These are phyloP conservation scores for Hansenula lynferdii DNA, from an alignment of 1,139 yeast species.

Conservation along the genomic window DNA sequence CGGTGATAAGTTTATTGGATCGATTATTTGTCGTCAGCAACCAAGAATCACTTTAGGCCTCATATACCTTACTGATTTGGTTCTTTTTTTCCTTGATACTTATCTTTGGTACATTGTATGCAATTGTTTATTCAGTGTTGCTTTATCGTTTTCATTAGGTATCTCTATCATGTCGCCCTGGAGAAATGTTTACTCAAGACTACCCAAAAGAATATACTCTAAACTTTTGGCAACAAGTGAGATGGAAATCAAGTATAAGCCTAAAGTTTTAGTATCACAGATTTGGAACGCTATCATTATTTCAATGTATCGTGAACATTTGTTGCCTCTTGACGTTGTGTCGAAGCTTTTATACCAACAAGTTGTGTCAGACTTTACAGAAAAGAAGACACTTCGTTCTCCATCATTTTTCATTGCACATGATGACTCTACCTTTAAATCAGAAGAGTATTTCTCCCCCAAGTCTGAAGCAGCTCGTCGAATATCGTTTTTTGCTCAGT, in stretches of 20 bases:
- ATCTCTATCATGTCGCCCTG: slow-evolving; percentile 84
- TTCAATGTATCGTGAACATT: slow-evolving; percentile 73
- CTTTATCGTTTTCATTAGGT: slow-evolving; percentile 66
- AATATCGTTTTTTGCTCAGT: slow-evolving; percentile 84
- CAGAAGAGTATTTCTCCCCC: slow-evolving; percentile 47
- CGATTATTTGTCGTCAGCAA: slow-evolving; percentile 52
- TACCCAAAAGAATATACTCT: slow-evolving; percentile 69
- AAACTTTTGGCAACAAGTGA: slow-evolving; percentile 53
- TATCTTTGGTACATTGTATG: slow-evolving; percentile 86
- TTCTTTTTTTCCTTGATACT: slow-evolving; percentile 77
- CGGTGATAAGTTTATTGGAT: slow-evolving; percentile 52
- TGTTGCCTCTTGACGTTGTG: slow-evolving; percentile 69
- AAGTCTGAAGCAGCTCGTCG: slow-evolving; percentile 84
- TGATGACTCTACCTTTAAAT: slow-evolving; percentile 69
- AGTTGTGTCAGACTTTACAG: slow-evolving; percentile 32
- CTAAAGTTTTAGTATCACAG: slow-evolving; percentile 53
- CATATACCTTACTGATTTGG: slow-evolving; percentile 61
- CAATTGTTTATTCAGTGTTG: slow-evolving; percentile 69
- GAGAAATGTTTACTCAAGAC: slow-evolving; percentile 70
- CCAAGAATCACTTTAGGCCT: slow-evolving; percentile 51
- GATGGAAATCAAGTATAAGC: slow-evolving; percentile 43
- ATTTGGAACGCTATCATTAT: slow-evolving; percentile 79
- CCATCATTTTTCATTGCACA: slow-evolving; percentile 72
- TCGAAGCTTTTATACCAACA: slow-evolving; percentile 54
- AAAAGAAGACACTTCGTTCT: slow-evolving; percentile 37